A percentile compares a stretch with the other conserved stretches of the same genome.
phyloP scores from a whole-genome alignment of 2,329 filamentous ascomycete genomes.

The Apiospora saccharicola region DNA sequence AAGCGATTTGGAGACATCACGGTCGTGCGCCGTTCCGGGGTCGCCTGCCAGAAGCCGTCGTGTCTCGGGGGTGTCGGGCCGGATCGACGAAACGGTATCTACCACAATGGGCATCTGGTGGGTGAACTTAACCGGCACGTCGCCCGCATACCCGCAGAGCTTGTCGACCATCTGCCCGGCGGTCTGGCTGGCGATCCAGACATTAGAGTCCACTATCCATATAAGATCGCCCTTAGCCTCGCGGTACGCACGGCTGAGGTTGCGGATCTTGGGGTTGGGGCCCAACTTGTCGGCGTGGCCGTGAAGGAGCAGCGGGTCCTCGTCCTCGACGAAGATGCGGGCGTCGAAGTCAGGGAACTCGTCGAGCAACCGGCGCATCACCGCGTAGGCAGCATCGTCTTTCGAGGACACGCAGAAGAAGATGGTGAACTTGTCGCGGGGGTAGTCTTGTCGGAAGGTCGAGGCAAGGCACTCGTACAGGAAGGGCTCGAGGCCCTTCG shows the following conservation, averaged over 20 bases:
- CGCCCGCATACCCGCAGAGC: conserved; percentile 70
- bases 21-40: conserved; percentile 41
- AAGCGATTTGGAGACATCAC: conserved; percentile 37
- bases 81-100: conserved; percentile 63
- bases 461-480: conserved; percentile 93
- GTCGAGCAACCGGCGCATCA: conserved; percentile 73
- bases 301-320: conserved; percentile 74
- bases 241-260: conserved; percentile 91
- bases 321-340: conserved; percentile 79
- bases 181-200: conserved; percentile 85
- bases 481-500: conserved; percentile 89
- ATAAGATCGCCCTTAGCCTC: conserved; percentile 88
- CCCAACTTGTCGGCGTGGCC: conserved; percentile 65
- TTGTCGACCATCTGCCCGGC: conserved; percentile 89
- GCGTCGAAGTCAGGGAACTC: conserved; percentile 79
- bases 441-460: conserved; percentile 84
- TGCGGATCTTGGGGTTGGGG: conserved; percentile 97
- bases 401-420: conserved; percentile 82
- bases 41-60: conserved; percentile 45
- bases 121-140: conserved; percentile 83
- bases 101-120: conserved; percentile 91
- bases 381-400: conserved; percentile 77
- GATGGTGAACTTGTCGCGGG: conserved; percentile 76
- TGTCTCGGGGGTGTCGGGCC: conserved; percentile 37
- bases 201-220: conserved; percentile 96